phyloP scores from a whole-genome alignment of 1,284 basidiomycete genomes.

The Ustilago shanxiensis region DNA sequence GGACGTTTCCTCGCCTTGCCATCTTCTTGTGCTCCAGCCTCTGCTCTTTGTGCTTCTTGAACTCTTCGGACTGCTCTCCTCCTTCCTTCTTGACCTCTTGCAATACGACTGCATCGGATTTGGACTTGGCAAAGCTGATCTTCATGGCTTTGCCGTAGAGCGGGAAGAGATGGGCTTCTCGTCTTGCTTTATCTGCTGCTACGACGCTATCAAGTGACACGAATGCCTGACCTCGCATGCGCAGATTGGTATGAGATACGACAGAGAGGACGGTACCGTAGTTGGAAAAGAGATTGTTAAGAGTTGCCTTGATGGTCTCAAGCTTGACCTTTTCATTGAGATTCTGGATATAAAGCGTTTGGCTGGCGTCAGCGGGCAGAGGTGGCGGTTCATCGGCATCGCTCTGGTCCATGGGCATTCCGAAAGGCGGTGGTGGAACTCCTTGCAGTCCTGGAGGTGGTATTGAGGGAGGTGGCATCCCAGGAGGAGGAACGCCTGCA shows the following conservation, averaged over 20 bases:
- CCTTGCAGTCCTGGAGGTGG: conserved; percentile 29
- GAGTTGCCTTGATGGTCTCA: conserved; percentile 84
- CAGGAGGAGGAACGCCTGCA: conserved; percentile 11
- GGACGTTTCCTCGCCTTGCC: conserved; percentile 49
- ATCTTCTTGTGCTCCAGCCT: conserved; percentile 58
- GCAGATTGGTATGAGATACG: conserved; percentile 88
- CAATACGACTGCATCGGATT: conserved; percentile 86
- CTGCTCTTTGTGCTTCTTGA: conserved; percentile 75
- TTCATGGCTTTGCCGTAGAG: conserved; percentile 92
- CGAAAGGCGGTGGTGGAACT: conserved; percentile 26
- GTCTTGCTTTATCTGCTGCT: conserved; percentile 85
- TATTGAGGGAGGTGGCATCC: conserved; percentile 19
- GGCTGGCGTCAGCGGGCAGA: conserved; percentile 68
- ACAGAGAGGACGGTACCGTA: conserved; percentile 93
- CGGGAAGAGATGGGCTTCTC: conserved; percentile 92
- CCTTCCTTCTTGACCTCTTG: conserved; percentile 35
- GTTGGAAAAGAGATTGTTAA: conserved; percentile 89
- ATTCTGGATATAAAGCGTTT: conserved; percentile 97
- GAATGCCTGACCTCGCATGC: conserved; percentile 99
- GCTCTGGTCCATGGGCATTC: conserved; percentile 27
- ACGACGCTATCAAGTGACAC: conserved; percentile 88
- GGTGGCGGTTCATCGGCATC: conserved; percentile 26
- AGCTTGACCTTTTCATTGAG: conserved; percentile 96
- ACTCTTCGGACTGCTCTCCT: conserved; percentile 28
- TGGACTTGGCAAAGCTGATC: conserved; percentile 86